Evolutionary conservation across 1,139 yeast genomes (phyloP).

Genomic region (Starmera stellimalicola): DNA sequence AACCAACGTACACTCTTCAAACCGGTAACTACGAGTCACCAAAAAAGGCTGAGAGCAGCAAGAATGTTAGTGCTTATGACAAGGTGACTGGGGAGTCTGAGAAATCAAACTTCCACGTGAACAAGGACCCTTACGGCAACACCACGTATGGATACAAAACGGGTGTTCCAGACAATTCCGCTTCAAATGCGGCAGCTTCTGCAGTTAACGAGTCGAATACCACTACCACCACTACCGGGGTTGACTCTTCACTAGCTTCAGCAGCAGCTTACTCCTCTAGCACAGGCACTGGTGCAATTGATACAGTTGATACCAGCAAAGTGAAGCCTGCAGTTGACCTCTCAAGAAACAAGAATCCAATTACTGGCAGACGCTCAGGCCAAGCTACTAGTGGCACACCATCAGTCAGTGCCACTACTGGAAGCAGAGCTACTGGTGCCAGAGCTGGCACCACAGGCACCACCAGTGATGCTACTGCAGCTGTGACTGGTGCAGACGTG

Average conservation of each 20-base stretch:
- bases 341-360: background rate
- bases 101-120: conserved; percentile 2
- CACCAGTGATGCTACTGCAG: background rate
- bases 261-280: background rate
- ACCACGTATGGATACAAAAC: conserved; percentile 6
- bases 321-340: background rate
- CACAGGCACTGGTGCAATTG: background rate
- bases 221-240: background rate
- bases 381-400: background rate
- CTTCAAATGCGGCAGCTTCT: conserved; percentile 9
- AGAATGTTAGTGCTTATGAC: too few species aligned
- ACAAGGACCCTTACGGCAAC: conserved; percentile 10
- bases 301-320: background rate
- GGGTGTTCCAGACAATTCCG: conserved; percentile 13
- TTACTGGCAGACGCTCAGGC: background rate
- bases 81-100: too few species aligned
- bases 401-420: background rate
- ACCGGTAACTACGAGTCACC: background rate
- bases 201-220: background rate
- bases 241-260: background rate
- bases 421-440: background rate
- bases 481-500: background rate
- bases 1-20: background rate
- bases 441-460: background rate
- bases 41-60: background rate